Evolutionary conservation across 148 eudicot species (phyloP).

Genomic region (Camellia granthamiana): DNA sequence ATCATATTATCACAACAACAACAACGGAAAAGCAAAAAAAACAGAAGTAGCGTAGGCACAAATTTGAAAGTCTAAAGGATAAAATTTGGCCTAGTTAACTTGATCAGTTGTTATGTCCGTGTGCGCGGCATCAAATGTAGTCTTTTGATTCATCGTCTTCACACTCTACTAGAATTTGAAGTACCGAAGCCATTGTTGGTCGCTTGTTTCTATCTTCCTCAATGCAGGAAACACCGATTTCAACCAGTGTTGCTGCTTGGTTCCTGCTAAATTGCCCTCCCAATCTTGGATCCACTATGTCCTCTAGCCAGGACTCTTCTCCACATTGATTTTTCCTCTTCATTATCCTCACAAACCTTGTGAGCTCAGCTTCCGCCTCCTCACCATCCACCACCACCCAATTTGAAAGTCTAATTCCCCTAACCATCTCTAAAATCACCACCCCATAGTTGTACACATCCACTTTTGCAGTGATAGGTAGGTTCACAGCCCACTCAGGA

Average conservation of each 20-base stretch:
- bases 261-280: slow-evolving; percentile 37
- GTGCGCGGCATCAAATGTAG: no score
- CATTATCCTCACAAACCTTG: slow-evolving; percentile 31
- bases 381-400: slow-evolving; percentile 28
- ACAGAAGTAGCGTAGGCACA: no score
- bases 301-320: slow-evolving; percentile 40
- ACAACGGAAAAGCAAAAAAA: no score
- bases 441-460: slow-evolving; percentile 70
- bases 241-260: slow-evolving; percentile 45
- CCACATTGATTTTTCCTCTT: slow-evolving; percentile 24
- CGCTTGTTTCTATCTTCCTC: slow-evolving; percentile 55
- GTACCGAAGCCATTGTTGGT: slow-evolving; percentile 57
- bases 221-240: slow-evolving; percentile 41
- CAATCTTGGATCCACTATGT: slow-evolving; percentile 46
- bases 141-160: slow-evolving; percentile 25
- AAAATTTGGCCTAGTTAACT: no score
- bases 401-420: slow-evolving; percentile 51
- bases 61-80: no score
- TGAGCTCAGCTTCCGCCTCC: slow-evolving; percentile 30
- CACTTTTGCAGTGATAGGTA: slow-evolving; percentile 64
- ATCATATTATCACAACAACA: no score
- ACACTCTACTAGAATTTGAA: slow-evolving; percentile 41
- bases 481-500: slow-evolving; percentile 70
- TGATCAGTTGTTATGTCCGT: no score
- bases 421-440: slow-evolving; percentile 62